Percentiles rank a stretch among this genome's conserved stretches.
Evolutionary conservation across 352 stramenopile species (phyloP).

Genomic region (Phytophthora tentaculata): DNA sequence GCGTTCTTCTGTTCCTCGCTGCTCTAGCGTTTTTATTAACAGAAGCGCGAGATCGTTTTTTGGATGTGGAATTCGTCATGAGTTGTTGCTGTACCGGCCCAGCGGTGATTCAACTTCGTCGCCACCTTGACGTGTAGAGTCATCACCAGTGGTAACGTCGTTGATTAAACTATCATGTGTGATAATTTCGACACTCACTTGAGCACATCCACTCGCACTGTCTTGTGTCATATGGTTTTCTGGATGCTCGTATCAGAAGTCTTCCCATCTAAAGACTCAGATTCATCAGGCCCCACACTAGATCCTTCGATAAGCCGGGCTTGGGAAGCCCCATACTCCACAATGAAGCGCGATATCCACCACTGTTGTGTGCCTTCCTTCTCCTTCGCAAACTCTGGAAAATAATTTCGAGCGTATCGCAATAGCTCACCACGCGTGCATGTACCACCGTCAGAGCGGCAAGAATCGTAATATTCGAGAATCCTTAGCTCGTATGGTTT

Average conservation of each 20-base stretch:
- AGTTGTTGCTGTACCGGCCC: neutral
- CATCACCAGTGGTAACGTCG: neutral
- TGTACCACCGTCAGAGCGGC: neutral
- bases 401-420: neutral
- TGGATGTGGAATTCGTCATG: neutral
- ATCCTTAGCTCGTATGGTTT: neutral
- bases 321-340: neutral
- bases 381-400: neutral
- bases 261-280: neutral
- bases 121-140: neutral
- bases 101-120: neutral
- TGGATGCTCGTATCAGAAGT: neutral
- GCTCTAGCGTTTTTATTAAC: neutral
- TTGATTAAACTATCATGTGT: neutral
- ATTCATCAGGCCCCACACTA: neutral
- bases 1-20: neutral
- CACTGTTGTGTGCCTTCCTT: neutral
- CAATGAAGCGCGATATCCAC: constrained; percentile 1
- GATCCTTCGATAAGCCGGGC: neutral
- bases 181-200: neutral
- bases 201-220: neutral
- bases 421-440: neutral
- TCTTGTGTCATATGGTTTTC: neutral
- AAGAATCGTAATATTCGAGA: neutral
- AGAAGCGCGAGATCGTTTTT: neutral